Percentiles rank a stretch among this genome's conserved stretches.
Evolutionary conservation across 2,329 filamentous ascomycete genomes (phyloP).

Genomic region (Stachybotrys elegans): DNA sequence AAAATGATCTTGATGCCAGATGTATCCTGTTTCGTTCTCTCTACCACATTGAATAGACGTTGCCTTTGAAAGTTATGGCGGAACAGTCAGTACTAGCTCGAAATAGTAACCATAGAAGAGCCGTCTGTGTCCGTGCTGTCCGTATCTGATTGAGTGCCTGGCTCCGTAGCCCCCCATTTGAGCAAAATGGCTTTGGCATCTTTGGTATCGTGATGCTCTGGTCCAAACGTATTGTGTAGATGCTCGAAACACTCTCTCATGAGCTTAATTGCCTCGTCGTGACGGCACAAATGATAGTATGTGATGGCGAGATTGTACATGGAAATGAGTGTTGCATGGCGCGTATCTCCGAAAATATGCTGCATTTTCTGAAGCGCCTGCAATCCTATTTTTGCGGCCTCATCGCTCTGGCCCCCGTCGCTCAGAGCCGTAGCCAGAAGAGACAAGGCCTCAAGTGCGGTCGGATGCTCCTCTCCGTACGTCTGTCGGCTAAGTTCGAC

Average conservation of each 20-base stretch:
- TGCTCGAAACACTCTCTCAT: neutral
- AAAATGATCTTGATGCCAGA: slow-evolving; percentile 5
- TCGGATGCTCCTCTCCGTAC: neutral
- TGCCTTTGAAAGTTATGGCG: too few species aligned
- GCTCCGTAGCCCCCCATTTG: neutral
- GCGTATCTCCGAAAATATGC: neutral
- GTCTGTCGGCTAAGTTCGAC: neutral
- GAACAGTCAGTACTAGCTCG: too few species aligned
- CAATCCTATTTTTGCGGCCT: neutral
- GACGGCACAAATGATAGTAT: neutral
- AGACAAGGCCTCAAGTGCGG: neutral
- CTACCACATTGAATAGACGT: too few species aligned
- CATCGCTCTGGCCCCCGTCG: neutral
- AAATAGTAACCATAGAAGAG: too few species aligned
- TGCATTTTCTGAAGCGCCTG: neutral
- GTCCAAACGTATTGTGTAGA: neutral
- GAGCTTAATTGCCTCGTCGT: neutral
- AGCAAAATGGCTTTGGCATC: neutral
- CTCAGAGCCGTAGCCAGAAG: neutral
- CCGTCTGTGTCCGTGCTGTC: too few species aligned
- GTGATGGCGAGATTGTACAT: neutral
- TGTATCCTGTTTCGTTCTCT: slow-evolving; percentile 9
- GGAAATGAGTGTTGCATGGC: neutral
- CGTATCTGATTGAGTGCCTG: too few species aligned
- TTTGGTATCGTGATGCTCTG: neutral